Base-by-base conservation (phyloP, 345 rosid genomes). In the Melastoma malabathricum region DNA sequence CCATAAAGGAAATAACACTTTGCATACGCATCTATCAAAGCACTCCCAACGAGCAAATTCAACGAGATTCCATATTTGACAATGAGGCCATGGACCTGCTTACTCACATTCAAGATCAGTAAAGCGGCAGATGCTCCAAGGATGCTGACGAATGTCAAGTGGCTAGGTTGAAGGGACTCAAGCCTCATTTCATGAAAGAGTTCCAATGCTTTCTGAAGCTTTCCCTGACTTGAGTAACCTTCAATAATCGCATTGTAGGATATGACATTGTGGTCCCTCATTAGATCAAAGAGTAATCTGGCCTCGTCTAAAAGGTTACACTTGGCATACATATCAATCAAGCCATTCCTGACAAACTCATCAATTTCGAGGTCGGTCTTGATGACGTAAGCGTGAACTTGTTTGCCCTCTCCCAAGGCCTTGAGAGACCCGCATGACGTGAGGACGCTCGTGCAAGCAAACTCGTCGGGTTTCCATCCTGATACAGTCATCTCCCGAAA, bases 251-350 rank as follows among this genome's bases (percentile, higher is more conserved):
- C 77, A 71, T 83, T 87, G 41, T 69, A 87, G 16, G 75, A 77
- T 51, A 87, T 67, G 57, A 72, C 77, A 58, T 71, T 77, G 54
- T 47, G 72, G 56, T 57, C 59, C 44, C 43, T 54, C 60, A 72
- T 72, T 47, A 16, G 15, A 67, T 83, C 69, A 29, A 87, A 81
- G 63, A 68, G 68, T 62, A 65, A 59, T 63, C 87, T 77, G 9
- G 82, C 85, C 62, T 81, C 76, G 10, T 23, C 55, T 65, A 81
- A 64, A 55, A 62, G 70, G 58, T 52, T 59, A 54, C 80, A 87
- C 64, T 87, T 83, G 12, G 82, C 73, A 59, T 87, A 83, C 89
- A 83, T 83, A 66, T 74, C 93, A 43, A 83, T 71, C 64, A 81
- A 63, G 62, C 80, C 78, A 68, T 79, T 83, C 66, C 52, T 59